These are phyloP conservation scores for Phytophthora podocarpi DNA, from an alignment of 352 stramenopile genomes.

Conservation along the genomic window DNA sequence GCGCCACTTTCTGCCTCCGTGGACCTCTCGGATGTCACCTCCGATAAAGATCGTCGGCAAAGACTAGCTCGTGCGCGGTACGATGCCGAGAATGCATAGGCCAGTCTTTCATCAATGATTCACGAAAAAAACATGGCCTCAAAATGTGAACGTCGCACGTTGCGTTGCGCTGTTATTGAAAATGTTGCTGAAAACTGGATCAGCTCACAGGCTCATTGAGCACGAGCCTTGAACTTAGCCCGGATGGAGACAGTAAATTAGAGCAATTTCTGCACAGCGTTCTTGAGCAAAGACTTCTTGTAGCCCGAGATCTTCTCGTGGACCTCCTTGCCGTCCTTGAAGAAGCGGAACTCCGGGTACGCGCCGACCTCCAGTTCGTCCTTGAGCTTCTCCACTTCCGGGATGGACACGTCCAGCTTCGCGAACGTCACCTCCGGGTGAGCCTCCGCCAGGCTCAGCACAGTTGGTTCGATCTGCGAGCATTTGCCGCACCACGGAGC, in stretches of 20 bases:
- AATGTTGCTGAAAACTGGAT: constrained; percentile 14
- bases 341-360: constrained; percentile 88
- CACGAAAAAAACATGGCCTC: neutral
- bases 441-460: constrained; percentile 69
- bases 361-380: constrained; percentile 71
- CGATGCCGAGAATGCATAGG: constrained; percentile 36
- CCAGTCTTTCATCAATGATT: neutral
- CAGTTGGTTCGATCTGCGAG: constrained; percentile 79
- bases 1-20: constrained; percentile 35
- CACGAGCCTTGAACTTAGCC: neutral
- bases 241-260: constrained; percentile 26
- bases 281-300: constrained; percentile 86
- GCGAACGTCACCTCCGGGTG: constrained; percentile 78
- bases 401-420: constrained; percentile 76
- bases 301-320: constrained; percentile 76
- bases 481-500: constrained; percentile 91
- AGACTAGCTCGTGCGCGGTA: constrained; percentile 66
- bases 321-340: constrained; percentile 82
- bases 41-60: constrained; percentile 71
- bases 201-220: neutral
- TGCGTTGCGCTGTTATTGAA: constrained; percentile 18
- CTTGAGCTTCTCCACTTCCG: constrained; percentile 78
- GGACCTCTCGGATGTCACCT: constrained; percentile 51
- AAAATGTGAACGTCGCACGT: constrained; percentile 2
- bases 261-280: constrained; percentile 61